Conservation (phyloP, 2,329 filamentous ascomycete genomes). For the Fusarium sp. region DNA sequence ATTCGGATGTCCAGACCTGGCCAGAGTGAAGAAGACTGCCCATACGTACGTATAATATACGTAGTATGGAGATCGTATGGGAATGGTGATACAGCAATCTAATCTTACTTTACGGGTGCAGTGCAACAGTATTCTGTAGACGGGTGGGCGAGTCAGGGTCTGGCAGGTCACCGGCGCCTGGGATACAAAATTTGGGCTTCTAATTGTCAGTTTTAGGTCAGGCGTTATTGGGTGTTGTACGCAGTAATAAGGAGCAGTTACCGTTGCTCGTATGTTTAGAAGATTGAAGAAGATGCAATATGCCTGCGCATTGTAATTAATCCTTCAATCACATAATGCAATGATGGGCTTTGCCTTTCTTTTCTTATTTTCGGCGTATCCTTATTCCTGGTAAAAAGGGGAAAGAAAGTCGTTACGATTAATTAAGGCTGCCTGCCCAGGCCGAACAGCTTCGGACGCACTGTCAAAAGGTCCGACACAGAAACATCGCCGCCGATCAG, state of each 20-base stretch:
- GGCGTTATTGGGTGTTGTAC: neutral
- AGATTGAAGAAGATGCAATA: too few relatives aligned
- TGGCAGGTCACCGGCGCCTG: slow-evolving; percentile 29
- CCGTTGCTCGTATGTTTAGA: neutral
- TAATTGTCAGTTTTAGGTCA: neutral
- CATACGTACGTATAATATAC: too few relatives aligned
- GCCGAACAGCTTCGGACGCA: slow-evolving; percentile 29
- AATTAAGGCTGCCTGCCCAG: neutral
- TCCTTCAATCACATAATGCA: neutral
- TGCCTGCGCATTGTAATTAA: neutral
- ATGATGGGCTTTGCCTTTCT: neutral
- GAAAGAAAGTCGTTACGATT: neutral
- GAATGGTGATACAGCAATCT: slow-evolving; percentile 29
- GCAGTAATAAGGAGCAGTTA: neutral
- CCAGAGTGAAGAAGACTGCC: neutral
- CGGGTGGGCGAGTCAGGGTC: slow-evolving; percentile 34
- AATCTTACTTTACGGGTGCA: slow-evolving; percentile 27
- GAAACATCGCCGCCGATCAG: slow-evolving; percentile 42
- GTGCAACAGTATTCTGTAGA: slow-evolving; percentile 25
- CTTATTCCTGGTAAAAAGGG: neutral
- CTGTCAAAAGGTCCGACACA: slow-evolving; percentile 29
- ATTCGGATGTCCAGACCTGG: slow-evolving; percentile 17
- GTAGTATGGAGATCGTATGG: slow-evolving; percentile 18
- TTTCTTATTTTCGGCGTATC: neutral
- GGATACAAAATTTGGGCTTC: slow-evolving; percentile 5